Base-by-base conservation (phyloP, 2,329 filamentous ascomycete species). In the Stagonosporopsis vannaccii region DNA sequence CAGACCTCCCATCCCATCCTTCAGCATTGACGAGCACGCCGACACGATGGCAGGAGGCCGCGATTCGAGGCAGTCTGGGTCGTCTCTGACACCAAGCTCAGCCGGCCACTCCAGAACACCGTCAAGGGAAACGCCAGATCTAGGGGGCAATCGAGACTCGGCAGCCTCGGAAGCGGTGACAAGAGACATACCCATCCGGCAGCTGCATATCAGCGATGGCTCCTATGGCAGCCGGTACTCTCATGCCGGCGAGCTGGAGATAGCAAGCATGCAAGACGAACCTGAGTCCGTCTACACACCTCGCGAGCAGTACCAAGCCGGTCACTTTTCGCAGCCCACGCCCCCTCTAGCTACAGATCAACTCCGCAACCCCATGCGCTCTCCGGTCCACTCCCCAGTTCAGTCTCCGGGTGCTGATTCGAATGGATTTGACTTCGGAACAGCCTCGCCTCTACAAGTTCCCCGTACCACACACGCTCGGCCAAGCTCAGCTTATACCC, bases 401-500 rank as follows among this genome's bases (percentile, higher is more conserved):
- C 65, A 66, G 44, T 77, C 70, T 56, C 73, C 65, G 48, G 63
- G 63, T 56, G 72, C 71, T 15, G 74, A 72, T 8, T 71, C 66
- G 41, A 67, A 71, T 42, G 66, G 62, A 50, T 72, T 76, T 61
- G 60, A 70, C 39, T 70, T 68, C 45, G 69, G 66, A 8, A 62
- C 64, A 15, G 73, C 30, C n/a, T 66, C 58, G 25, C 70, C 69
- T 23, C 59, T 75, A 33, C 70, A 74, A 44, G 69, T 79, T 55
- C 79, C 83, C 62, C 85, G 77, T 68, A 85, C 80, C 56, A 86
- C 85, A 13, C 72, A 90, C 60, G 83, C 84, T 36, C 84, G 93
- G 47, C 92, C 92, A 5, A 83, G 83, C 22, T 97, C 93, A 12
- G 82, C 88, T 5, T 93, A 92, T 74, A 95, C 91, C 2, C 82